Evolutionary conservation across 441 rosid species (phyloP).

Genomic region (Kokia cookei): DNA sequence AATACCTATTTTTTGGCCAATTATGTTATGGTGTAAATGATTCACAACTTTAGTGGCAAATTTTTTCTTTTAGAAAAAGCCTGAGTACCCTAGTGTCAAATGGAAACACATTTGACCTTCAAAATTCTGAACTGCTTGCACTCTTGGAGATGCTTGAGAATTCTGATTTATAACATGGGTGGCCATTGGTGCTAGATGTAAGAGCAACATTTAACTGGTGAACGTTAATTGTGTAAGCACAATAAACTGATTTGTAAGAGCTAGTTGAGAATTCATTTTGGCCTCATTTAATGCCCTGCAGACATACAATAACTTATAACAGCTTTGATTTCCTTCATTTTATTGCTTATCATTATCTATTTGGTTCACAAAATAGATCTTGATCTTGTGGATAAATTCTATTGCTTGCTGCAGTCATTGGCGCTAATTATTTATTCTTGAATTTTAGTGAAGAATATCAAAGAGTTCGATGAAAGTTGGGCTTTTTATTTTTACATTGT

Average conservation of each 20-base stretch:
- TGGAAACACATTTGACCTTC: background rate
- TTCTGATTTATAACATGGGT: background rate
- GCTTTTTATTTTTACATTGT: background rate
- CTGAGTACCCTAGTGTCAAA: background rate
- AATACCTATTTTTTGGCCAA: background rate
- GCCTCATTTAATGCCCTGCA: background rate
- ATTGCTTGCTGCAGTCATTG: background rate
- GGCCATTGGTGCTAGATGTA: background rate
- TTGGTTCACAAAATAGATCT: background rate
- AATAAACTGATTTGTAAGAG: background rate
- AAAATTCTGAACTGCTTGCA: background rate
- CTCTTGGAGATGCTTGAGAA: background rate
- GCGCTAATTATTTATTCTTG: background rate
- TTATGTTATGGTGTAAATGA: background rate
- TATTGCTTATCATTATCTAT: background rate
- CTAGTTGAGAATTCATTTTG: background rate
- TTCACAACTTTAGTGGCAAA: background rate
- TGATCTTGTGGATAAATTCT: background rate
- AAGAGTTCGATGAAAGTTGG: background rate
- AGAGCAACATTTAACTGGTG: background rate
- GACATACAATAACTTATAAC: background rate
- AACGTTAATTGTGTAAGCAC: background rate
- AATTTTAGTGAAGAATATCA: background rate
- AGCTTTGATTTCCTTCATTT: background rate
- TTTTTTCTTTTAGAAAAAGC: background rate